Percentiles rank a stretch among this genome's conserved stretches.
These are phyloP conservation scores for Ogataea zsoltii DNA, from an alignment of 805 yeast genomes.

Conservation along the genomic window DNA sequence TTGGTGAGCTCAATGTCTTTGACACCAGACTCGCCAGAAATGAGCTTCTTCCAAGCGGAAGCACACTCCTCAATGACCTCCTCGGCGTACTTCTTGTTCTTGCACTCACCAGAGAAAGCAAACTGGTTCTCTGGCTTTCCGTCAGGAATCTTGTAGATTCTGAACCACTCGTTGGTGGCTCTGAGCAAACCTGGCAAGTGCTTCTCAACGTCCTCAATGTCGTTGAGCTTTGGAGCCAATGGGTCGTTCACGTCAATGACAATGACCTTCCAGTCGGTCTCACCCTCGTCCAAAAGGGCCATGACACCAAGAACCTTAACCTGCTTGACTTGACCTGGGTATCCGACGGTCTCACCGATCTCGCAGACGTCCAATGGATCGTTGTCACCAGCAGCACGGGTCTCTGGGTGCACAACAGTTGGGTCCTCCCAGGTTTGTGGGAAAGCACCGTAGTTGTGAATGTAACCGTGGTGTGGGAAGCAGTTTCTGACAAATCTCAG, in stretches of 20 bases:
- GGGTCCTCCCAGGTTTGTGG: slow-evolving; percentile 93
- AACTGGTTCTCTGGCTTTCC: slow-evolving; percentile 96
- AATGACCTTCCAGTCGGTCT: slow-evolving; percentile 89
- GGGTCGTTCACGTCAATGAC: slow-evolving; percentile 89
- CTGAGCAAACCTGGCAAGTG: slow-evolving; percentile 91
- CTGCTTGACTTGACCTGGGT: slow-evolving; percentile 75
- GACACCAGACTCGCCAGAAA: slow-evolving; percentile 60
- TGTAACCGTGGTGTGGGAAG: slow-evolving; percentile 98
- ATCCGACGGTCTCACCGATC: slow-evolving; percentile 66
- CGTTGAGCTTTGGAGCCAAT: slow-evolving; percentile 81
- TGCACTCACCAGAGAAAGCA: slow-evolving; percentile 95
- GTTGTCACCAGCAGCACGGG: slow-evolving; percentile 72
- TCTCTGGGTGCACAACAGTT: slow-evolving; percentile 62
- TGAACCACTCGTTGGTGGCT: slow-evolving; percentile 97
- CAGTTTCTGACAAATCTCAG: slow-evolving; percentile 94
- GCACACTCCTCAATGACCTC: slow-evolving; percentile 80
- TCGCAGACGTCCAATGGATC: slow-evolving; percentile 88
- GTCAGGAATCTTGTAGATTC: slow-evolving; percentile 96
- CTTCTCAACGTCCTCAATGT: slow-evolving; percentile 86
- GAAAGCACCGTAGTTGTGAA: slow-evolving; percentile 97
- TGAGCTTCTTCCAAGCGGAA: slow-evolving; percentile 79
- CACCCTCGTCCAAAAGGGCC: slow-evolving; percentile 93
- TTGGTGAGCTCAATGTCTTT: slow-evolving; percentile 75
- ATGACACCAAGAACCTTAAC: slow-evolving; percentile 92
- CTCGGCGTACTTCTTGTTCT: slow-evolving; percentile 82